A percentile compares a stretch with the other conserved stretches of the same genome.
Conservation (phyloP, 495 filamentous ascomycete genomes). For the Articulospora tetracladia region DNA sequence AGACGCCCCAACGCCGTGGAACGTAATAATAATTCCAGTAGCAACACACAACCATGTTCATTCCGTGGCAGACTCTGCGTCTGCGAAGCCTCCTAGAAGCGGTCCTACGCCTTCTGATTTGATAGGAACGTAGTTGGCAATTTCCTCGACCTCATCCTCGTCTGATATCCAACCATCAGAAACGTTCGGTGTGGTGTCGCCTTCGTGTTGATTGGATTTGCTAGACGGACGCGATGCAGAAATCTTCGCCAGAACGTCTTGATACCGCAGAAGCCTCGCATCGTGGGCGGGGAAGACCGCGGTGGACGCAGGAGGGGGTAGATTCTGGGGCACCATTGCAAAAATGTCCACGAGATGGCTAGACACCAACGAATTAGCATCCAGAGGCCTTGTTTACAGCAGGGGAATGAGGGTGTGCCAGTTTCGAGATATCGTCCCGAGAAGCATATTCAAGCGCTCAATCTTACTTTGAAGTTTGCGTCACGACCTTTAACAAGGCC, state of each 20-base stretch:
- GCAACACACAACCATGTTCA: slow-evolving; percentile 14
- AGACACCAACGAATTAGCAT: slow-evolving; percentile 19
- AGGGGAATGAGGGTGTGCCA: slow-evolving; percentile 1
- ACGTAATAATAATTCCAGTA: slow-evolving; percentile 11
- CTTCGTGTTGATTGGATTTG: slow-evolving; percentile 36
- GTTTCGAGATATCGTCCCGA: neutral
- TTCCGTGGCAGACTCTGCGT: slow-evolving; percentile 23
- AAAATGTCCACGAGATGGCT: slow-evolving; percentile 58
- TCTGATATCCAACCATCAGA: slow-evolving; percentile 34
- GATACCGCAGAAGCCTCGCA: slow-evolving; percentile 43
- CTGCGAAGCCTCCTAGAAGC: slow-evolving; percentile 27
- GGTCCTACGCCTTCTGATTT: slow-evolving; percentile 27
- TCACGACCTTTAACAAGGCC: slow-evolving; percentile 51
- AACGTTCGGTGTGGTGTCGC: slow-evolving; percentile 35
- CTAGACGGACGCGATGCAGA: slow-evolving; percentile 45
- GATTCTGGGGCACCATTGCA: slow-evolving; percentile 48
- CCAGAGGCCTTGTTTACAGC: slow-evolving; percentile 7
- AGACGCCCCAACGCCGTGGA: slow-evolving; percentile 22
- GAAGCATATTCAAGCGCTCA: slow-evolving; percentile 2
- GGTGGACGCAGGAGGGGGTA: slow-evolving; percentile 27
- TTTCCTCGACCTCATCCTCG: slow-evolving; percentile 22
- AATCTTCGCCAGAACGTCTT: slow-evolving; percentile 47
- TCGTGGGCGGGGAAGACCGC: slow-evolving; percentile 35
- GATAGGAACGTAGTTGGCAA: slow-evolving; percentile 17
- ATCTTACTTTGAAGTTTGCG: slow-evolving; percentile 51